Evolutionary conservation across 1,284 basidiomycete genomes (phyloP).

Genomic region (Neolentinus lepideus): DNA sequence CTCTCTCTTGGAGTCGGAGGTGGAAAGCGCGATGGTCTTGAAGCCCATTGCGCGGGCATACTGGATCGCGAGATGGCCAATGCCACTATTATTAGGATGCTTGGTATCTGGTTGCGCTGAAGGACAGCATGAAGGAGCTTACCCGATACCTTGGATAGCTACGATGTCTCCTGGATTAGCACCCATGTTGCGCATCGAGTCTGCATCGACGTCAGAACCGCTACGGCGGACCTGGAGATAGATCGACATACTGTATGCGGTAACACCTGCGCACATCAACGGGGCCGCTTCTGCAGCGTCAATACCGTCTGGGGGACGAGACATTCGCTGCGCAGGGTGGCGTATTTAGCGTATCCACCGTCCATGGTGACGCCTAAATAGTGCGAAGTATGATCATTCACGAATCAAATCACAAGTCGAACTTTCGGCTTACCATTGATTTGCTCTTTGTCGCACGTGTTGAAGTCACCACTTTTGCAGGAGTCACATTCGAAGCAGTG

Average conservation of each 20-base stretch:
- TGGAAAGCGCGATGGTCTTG: constrained; percentile 18
- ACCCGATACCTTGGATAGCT: constrained; percentile 27
- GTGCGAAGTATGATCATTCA: background rate
- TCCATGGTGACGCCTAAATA: constrained; percentile 21
- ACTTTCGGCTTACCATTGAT: constrained; percentile 10
- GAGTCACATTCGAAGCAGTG: constrained; percentile 16
- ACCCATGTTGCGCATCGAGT: constrained; percentile 26
- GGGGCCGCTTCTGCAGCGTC: constrained; percentile 30
- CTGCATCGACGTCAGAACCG: constrained; percentile 10
- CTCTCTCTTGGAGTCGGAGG: constrained; percentile 8
- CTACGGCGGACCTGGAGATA: background rate
- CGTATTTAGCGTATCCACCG: constrained; percentile 28
- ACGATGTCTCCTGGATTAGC: constrained; percentile 23
- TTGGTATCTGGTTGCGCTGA: background rate
- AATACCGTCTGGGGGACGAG: constrained; percentile 23
- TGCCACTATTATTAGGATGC: constrained; percentile 13
- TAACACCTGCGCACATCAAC: constrained; percentile 29
- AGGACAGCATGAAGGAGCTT: background rate
- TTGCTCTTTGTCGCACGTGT: constrained; percentile 11
- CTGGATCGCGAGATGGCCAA: constrained; percentile 25
- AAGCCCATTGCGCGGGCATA: constrained; percentile 21
- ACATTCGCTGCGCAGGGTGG: constrained; percentile 24
- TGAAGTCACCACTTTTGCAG: constrained; percentile 15
- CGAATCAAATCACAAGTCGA: too few species aligned
- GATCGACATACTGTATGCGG: constrained; percentile 15